Percentiles rank a stretch among this genome's conserved stretches.
Conservation (phyloP, 441 rosid genomes). For the Brassica balearica region DNA sequence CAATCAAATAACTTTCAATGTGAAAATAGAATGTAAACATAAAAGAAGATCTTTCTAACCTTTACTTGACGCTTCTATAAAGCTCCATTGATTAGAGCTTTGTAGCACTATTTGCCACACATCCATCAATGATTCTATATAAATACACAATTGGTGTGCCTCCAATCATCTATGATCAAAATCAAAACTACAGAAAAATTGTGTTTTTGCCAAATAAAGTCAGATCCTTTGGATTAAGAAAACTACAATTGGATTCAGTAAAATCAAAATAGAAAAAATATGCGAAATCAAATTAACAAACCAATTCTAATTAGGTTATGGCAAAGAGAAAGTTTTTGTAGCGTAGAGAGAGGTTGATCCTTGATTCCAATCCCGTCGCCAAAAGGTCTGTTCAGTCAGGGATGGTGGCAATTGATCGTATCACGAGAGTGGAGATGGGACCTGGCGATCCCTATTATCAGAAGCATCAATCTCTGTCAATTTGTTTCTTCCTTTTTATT, state of each 20-base stretch:
- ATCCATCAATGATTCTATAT: slow-evolving; percentile 73
- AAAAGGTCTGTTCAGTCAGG: background rate
- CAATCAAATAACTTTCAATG: background rate
- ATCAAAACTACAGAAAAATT: background rate
- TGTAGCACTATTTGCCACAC: slow-evolving; percentile 81
- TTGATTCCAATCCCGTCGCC: background rate
- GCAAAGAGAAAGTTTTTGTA: background rate
- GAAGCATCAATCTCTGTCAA: background rate
- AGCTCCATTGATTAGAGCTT: slow-evolving; percentile 97
- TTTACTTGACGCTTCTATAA: slow-evolving; percentile 87
- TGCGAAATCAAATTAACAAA: background rate
- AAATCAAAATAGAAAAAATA: background rate
- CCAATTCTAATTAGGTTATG: background rate
- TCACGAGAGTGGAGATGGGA: background rate
- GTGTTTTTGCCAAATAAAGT: background rate
- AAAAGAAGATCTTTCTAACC: slow-evolving; percentile 49
- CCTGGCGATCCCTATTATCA: background rate
- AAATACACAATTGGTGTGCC: slow-evolving; percentile 91
- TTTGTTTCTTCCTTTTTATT: background rate
- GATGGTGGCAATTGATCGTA: background rate
- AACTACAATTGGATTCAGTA: no score
- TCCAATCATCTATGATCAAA: slow-evolving; percentile 60
- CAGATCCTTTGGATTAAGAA: no score
- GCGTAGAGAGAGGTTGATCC: background rate
- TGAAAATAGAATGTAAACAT: background rate